Evolutionary conservation across 495 filamentous ascomycete genomes (phyloP).

Genomic region (Letharia lupina): DNA sequence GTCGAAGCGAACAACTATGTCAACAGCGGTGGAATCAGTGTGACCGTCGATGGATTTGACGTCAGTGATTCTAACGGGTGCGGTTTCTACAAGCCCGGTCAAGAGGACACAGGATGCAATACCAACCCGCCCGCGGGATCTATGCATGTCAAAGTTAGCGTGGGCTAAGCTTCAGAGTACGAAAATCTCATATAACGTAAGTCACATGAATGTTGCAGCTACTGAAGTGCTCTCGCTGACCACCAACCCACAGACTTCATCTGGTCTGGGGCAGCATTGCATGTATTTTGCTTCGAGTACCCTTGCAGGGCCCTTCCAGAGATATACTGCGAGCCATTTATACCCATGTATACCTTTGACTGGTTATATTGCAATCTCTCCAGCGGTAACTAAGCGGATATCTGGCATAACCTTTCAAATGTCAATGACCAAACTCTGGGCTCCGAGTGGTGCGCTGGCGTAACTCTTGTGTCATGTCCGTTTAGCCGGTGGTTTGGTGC

Average conservation of each 20-base stretch:
- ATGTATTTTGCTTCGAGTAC: conserved; percentile 1
- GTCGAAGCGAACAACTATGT: conserved; percentile 17
- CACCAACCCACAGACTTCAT: background rate
- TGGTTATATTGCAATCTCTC: conserved; percentile 14
- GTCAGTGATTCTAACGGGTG: conserved; percentile 11
- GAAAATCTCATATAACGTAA: background rate
- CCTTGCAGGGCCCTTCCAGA: conserved; percentile 1
- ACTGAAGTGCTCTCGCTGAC: background rate
- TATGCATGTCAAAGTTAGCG: conserved; percentile 14
- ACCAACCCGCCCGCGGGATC: conserved; percentile 9
- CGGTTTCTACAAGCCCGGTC: conserved; percentile 13
- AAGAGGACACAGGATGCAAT: conserved; percentile 12
- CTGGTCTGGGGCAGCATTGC: conserved; percentile 8
- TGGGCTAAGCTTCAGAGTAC: conserved; percentile 7
- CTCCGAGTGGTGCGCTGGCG: conserved; percentile 13
- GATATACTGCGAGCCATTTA: conserved; percentile 18
- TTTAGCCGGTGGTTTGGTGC: conserved; percentile 19
- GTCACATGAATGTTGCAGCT: background rate
- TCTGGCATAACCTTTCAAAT: conserved; percentile 8
- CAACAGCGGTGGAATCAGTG: conserved; percentile 19
- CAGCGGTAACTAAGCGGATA: conserved; percentile 16
- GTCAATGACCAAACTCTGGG: conserved; percentile 13
- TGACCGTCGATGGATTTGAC: conserved; percentile 12
- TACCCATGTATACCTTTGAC: conserved; percentile 16
- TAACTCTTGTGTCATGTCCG: conserved; percentile 20